Percentiles rank a stretch among this genome's conserved stretches.
Evolutionary conservation across 2,329 filamentous ascomycete genomes (phyloP).

Genomic region (Periglandula ipomoeae): DNA sequence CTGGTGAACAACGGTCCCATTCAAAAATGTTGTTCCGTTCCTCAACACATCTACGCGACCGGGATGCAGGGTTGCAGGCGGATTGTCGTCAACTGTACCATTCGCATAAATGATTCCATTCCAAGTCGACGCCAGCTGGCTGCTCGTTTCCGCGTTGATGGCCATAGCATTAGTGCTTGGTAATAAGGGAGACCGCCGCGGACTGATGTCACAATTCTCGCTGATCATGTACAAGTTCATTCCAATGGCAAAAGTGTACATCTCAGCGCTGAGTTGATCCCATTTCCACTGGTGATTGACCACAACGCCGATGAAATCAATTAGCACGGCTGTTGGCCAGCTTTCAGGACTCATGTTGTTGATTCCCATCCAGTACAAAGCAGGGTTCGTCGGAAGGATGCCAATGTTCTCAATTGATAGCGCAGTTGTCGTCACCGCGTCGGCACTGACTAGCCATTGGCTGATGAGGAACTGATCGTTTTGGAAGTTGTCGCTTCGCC

Average conservation of each 20-base stretch:
- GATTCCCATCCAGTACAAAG: conserved; percentile 24
- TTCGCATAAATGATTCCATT: conserved; percentile 24
- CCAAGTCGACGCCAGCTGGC: conserved; percentile 11
- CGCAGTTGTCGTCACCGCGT: conserved; percentile 17
- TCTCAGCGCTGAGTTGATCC: conserved; percentile 21
- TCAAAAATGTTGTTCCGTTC: conserved; percentile 18
- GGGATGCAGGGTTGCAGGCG: conserved; percentile 13
- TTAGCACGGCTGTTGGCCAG: conserved; percentile 23
- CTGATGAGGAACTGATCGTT: conserved; percentile 19
- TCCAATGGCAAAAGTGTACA: conserved; percentile 21
- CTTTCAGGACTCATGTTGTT: conserved; percentile 18
- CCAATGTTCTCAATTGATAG: conserved; percentile 20
- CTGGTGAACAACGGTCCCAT: conserved; percentile 13
- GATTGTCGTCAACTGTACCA: conserved; percentile 17
- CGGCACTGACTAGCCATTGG: conserved; percentile 23
- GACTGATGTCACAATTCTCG: conserved; percentile 21
- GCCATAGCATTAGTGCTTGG: not conserved
- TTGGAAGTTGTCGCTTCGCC: conserved; percentile 11
- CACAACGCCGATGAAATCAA: conserved; percentile 23
- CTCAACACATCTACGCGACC: conserved; percentile 14
- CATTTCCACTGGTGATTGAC: conserved; percentile 15
- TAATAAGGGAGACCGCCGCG: conserved; percentile 16
- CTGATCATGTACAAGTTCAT: conserved; percentile 22
- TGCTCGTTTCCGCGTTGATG: not conserved
- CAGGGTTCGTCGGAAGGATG: conserved; percentile 23